Conservation (phyloP, 176 grass and related monocot species). For the Melocanna baccifera region DNA sequence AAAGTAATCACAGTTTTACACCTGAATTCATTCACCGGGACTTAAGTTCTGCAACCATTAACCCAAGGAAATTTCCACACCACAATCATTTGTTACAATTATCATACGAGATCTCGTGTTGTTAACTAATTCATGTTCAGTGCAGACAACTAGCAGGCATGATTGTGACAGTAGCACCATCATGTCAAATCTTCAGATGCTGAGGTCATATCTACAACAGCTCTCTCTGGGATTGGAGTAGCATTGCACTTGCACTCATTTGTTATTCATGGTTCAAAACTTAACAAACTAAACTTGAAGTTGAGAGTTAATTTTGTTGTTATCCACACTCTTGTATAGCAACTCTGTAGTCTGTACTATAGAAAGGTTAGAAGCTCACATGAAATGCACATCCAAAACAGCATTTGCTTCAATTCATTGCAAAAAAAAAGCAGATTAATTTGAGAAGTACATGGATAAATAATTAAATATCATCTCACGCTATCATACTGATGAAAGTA, state of each 20-base stretch:
- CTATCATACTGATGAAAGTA: neutral
- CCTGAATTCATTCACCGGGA: neutral
- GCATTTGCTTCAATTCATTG: neutral
- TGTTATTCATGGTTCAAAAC: neutral
- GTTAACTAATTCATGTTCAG: neutral
- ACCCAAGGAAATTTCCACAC: neutral
- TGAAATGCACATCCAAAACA: neutral
- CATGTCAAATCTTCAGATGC: constrained; percentile 11
- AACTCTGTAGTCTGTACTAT: neutral
- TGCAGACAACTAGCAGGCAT: neutral
- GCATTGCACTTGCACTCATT: neutral
- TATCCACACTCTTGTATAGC: too few species aligned
- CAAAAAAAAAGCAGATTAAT: neutral
- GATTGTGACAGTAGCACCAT: neutral
- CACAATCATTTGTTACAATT: neutral
- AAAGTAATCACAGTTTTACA: neutral
- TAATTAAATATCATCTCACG: neutral
- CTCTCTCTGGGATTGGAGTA: neutral
- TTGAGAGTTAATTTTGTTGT: neutral
- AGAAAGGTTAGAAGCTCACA: neutral
- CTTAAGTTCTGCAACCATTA: neutral
- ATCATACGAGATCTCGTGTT: neutral
- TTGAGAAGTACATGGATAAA: neutral
- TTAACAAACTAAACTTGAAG: neutral
- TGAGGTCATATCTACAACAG: neutral